Evolutionary conservation across 306 rosid genomes (phyloP).

Genomic region (Vigna angularis): DNA sequence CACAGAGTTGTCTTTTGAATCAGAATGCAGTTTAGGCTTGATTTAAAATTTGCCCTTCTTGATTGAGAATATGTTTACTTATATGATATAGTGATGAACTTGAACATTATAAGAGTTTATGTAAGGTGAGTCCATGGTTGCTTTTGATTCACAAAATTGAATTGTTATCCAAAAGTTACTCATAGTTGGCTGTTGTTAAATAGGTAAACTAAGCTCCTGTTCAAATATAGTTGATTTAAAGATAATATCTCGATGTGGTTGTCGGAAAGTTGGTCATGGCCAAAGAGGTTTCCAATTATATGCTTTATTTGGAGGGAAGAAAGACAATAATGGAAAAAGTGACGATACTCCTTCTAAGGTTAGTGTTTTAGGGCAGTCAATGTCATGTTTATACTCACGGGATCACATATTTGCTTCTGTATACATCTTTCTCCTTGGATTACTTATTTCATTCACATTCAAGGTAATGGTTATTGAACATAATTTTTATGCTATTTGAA

Average conservation of each 20-base stretch:
- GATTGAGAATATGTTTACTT: not conserved
- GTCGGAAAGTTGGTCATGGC: conserved; percentile 46
- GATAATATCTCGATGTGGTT: conserved; percentile 41
- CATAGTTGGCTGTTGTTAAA: conserved; percentile 16
- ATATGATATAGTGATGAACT: not conserved
- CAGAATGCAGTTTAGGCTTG: not conserved
- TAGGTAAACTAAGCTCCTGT: conserved; percentile 57
- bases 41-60: conserved; percentile 7
- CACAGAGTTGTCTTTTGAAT: not conserved
- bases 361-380: conserved; percentile 30
- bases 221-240: conserved; percentile 56
- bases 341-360: conserved; percentile 81
- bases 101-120: conserved; percentile 5
- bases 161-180: conserved; percentile 18
- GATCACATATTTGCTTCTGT: not conserved
- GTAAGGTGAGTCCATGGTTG: conserved; percentile 15
- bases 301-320: conserved; percentile 72
- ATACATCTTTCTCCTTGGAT: not conserved
- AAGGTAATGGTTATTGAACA: not conserved
- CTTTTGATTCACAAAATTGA: conserved; percentile 5
- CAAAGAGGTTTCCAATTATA: conserved; percentile 52
- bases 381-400: not conserved
- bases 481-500: not conserved
- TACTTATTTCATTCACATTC: not conserved
- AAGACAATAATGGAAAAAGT: conserved; percentile 63